Evolutionary conservation across 2,329 filamentous ascomycete genomes (phyloP).

Genomic region (Fusarium kyushuense): DNA sequence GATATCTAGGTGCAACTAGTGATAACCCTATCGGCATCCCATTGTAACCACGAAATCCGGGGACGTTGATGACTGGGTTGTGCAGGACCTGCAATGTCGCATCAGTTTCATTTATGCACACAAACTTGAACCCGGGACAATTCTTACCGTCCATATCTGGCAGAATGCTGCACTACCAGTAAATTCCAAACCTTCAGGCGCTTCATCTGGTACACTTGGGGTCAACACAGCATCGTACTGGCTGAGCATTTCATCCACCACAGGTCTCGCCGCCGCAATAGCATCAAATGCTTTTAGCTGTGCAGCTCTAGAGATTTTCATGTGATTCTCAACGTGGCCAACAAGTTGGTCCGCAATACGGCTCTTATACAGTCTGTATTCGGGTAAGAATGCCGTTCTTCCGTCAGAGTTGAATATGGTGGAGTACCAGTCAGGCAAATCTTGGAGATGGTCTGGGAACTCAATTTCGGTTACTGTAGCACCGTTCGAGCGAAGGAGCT

Average conservation of each 20-base stretch:
- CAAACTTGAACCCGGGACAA: accelerated
- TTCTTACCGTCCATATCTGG: slow-evolving; percentile 61
- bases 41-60: slow-evolving; percentile 27
- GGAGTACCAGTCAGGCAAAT: slow-evolving; percentile 54
- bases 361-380: slow-evolving; percentile 61
- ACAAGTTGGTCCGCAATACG: slow-evolving; percentile 55
- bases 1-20: slow-evolving; percentile 27
- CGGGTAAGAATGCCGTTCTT: slow-evolving; percentile 62
- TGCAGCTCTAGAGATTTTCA: slow-evolving; percentile 55
- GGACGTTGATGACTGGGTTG: slow-evolving; percentile 32
- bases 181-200: slow-evolving; percentile 60
- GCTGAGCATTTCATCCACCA: slow-evolving; percentile 61
- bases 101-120: background rate
- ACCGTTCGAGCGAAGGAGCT: slow-evolving; percentile 56
- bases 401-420: slow-evolving; percentile 65
- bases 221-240: slow-evolving; percentile 67
- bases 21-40: slow-evolving; percentile 38
- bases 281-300: slow-evolving; percentile 65
- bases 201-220: slow-evolving; percentile 68
- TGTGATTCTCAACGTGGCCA: slow-evolving; percentile 63
- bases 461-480: slow-evolving; percentile 64
- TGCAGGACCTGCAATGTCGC: slow-evolving; percentile 17
- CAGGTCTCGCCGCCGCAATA: slow-evolving; percentile 62
- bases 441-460: slow-evolving; percentile 56
- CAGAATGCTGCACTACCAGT: slow-evolving; percentile 67